Conservation (phyloP, 2,329 filamentous ascomycete genomes). For the Alternaria consortialis region DNA sequence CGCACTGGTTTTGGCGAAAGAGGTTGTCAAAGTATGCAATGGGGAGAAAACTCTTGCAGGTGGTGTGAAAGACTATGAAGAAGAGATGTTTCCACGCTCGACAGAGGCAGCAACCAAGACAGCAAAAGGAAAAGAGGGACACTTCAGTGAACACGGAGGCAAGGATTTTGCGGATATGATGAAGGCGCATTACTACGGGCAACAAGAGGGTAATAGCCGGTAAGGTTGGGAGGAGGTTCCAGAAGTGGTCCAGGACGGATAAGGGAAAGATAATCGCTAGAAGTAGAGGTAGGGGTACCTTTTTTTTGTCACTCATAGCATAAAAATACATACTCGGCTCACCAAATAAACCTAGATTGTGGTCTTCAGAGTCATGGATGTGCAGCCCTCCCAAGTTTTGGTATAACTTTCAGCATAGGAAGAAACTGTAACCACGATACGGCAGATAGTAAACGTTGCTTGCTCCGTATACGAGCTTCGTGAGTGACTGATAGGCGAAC, state of each 20-base stretch:
- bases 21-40: conserved; percentile 27
- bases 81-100: conserved; percentile 38
- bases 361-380: not conserved
- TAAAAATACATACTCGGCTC: not conserved
- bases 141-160: conserved; percentile 32
- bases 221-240: not conserved
- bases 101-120: conserved; percentile 30
- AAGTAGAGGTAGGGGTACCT: not conserved
- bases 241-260: not conserved
- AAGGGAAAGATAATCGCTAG: not conserved
- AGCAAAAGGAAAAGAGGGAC: conserved; percentile 28
- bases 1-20: conserved; percentile 58
- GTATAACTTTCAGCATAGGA: not conserved
- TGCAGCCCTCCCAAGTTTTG: not conserved
- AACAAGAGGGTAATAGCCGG: not conserved
- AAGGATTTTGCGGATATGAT: conserved; percentile 35
- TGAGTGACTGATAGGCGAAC: not conserved
- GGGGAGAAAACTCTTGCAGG: conserved; percentile 34
- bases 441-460: not conserved
- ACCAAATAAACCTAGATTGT: not conserved
- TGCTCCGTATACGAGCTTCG: not conserved
- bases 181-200: conserved; percentile 21
- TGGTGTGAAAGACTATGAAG: conserved; percentile 33
- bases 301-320: not conserved
- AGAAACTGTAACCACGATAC: not conserved